phyloP scores from a whole-genome alignment of 78 protist species.

The Dictyostelium citrinum region DNA sequence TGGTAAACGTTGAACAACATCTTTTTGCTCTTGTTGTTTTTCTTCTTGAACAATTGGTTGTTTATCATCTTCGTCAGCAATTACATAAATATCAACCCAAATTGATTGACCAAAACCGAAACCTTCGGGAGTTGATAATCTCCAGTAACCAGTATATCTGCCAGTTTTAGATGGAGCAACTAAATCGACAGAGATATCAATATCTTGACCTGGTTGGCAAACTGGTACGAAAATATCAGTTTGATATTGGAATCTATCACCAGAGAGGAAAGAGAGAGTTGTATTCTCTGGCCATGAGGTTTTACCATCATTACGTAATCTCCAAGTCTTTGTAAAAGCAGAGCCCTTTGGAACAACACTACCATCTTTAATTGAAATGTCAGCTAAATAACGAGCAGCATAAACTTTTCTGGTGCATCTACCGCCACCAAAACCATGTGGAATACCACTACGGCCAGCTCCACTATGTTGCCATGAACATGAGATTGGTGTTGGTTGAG shows the following conservation, averaged over 20 bases:
- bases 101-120: slow-evolving; percentile 74
- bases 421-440: slow-evolving; percentile 8
- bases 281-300: slow-evolving; percentile 69
- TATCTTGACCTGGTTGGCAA: slow-evolving; percentile 33
- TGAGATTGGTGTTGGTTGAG: slow-evolving; percentile 21
- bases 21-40: background rate
- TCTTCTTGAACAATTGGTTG: background rate
- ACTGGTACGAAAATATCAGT: slow-evolving; percentile 2
- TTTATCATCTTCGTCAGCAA: background rate
- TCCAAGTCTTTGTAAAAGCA: slow-evolving; percentile 79
- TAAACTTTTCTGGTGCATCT: slow-evolving; percentile 15
- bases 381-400: slow-evolving; percentile 69
- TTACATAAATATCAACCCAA: slow-evolving; percentile 42
- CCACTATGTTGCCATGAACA: background rate
- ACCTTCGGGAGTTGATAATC: slow-evolving; percentile 47
- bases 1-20: slow-evolving; percentile 7
- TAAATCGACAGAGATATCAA: slow-evolving; percentile 69
- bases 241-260: slow-evolving; percentile 54
- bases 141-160: slow-evolving; percentile 80
- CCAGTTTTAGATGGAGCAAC: slow-evolving; percentile 62
- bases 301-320: slow-evolving; percentile 71
- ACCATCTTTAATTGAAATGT: slow-evolving; percentile 77
- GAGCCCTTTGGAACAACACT: slow-evolving; percentile 44
- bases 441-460: background rate
- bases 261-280: slow-evolving; percentile 41